Evolutionary conservation across 2,329 filamentous ascomycete genomes (phyloP), one percentile per base, ranked within the genome.

Genomic region (Thielaviopsis musarum): DNA sequence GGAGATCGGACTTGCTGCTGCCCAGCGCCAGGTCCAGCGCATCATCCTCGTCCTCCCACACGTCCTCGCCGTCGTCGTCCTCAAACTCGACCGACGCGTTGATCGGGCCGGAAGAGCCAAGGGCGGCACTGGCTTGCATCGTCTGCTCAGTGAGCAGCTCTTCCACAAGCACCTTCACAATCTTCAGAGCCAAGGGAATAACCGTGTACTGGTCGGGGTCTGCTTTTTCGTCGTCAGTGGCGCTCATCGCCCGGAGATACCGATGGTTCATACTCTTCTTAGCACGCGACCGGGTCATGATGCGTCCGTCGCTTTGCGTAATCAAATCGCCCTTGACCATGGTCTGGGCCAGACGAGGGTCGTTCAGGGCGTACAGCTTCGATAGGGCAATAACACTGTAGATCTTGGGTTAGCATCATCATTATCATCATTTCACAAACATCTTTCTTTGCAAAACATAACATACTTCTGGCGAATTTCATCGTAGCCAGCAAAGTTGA

Each of bases 401-500:
- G 19, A 17, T 45, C 21, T 21, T 21, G 15, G 12, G 51, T 61
- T 58, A 62, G 58, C 28, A 53, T 28, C 64, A 75, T 66, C 62
- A 57, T n/a, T 34, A 59, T 53, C 52, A n/a, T 9, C 21, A 21
- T 2, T 52, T 17, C 15, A 6, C 34, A 53, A 10, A 22, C 2
- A 17, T 17, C 26, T 22, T 15, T 13, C 6, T 13, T 19, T 9
- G 28, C 1, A 7, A 22, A 2, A 34, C 30, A 17, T 34, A n/a
- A 75, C 83, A 71, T 75, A 91, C 87, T 97, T 98, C 71, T 96
- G 89, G 65, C 91, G 82, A 66, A 97, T 97, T 70, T 96, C 91
- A 66, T 97, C 91, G 66, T 96, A 98, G 13, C 93, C 93, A n/a
- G 90, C 90, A 72, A 98, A 98, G 70, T 87, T 95, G 70, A 95